These are phyloP conservation scores for Massospora cicadina DNA, from an alignment of 371 early-diverging fungal species.

Conservation along the genomic window DNA sequence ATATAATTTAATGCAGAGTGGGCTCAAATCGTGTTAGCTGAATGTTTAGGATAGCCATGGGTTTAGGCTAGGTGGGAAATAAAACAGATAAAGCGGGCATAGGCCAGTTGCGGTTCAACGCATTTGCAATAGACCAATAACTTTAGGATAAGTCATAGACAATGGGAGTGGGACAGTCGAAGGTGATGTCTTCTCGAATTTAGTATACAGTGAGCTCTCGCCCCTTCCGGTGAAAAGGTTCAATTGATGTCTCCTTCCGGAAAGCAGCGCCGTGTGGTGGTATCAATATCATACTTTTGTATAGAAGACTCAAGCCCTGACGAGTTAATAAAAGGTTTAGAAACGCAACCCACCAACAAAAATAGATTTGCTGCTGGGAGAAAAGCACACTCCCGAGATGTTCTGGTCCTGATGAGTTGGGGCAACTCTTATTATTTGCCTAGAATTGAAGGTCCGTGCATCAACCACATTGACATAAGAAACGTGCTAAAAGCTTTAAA, in stretches of 20 bases:
- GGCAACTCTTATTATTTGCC: conserved; percentile 40
- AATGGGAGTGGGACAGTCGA: too few relatives aligned
- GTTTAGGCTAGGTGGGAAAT: too few relatives aligned
- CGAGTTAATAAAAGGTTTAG: background rate
- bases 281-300: conserved; percentile 34
- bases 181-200: background rate
- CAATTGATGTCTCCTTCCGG: conserved; percentile 14
- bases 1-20: too few relatives aligned
- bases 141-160: background rate
- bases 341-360: conserved; percentile 47
- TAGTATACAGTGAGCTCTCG: background rate
- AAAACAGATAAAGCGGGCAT: too few relatives aligned
- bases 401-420: conserved; percentile 41
- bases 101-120: too few relatives aligned
- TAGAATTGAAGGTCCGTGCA: conserved; percentile 58
- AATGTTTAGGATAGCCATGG: too few relatives aligned
- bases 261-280: conserved; percentile 32
- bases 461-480: conserved; percentile 71
- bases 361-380: conserved; percentile 50
- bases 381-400: conserved; percentile 58
- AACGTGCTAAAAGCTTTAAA: conserved; percentile 31
- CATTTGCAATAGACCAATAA: too few relatives aligned
- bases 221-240: background rate
- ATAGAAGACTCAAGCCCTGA: conserved; percentile 32
- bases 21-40: too few relatives aligned